Evolutionary conservation across 805 yeast species (phyloP), one percentile per base, ranked within the genome.

Genomic region (Kodamaea kakaduensis): DNA sequence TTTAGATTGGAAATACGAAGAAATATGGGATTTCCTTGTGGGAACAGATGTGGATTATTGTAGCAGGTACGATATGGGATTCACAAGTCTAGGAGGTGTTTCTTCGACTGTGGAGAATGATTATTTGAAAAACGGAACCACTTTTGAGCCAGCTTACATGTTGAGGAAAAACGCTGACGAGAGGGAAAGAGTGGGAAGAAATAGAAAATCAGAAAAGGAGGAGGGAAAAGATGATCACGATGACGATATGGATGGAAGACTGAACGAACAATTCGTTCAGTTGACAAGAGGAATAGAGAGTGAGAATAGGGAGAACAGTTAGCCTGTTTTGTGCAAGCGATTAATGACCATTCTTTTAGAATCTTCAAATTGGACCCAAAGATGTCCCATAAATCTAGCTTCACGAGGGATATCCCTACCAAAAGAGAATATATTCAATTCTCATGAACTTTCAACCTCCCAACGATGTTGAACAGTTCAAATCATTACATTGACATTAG

Each of bases 41-140:
- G 72, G 62, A 15, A 63, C 77, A 14, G 52, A 69, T n/a, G 69
- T 81, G 26, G 70, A 71, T 3, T 88, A 90, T 54, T 90, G 97
- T 54, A 48, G 53, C 2, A 61, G 93, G 37, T 93, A 93, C 51
- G 94, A 84, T 46, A 37, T 47, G 23, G 98, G 98, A 0, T 93
- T 82, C 51, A 89, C 98, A 1, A 85, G 96, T 1, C 59, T 93
- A 13, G 98, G 98, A 2, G 93, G 95, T 0, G 62, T 77, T 1
- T 61, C 73, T 37, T 73, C 77, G 27, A 90, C 98, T 0, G 48
- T 71, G 2, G 77, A 74, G 21, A 93, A 93, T 54, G 95, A 95
- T 9, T 67, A 62, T 37, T 54, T 67, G 37, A 33, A 33, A 12
- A 39, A 37, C 14, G 33, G 56, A 30, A 37, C 52, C 5, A 44